Base-by-base conservation (phyloP, 2,329 filamentous ascomycete genomes). In the Fusarium sterilihyphosum region DNA sequence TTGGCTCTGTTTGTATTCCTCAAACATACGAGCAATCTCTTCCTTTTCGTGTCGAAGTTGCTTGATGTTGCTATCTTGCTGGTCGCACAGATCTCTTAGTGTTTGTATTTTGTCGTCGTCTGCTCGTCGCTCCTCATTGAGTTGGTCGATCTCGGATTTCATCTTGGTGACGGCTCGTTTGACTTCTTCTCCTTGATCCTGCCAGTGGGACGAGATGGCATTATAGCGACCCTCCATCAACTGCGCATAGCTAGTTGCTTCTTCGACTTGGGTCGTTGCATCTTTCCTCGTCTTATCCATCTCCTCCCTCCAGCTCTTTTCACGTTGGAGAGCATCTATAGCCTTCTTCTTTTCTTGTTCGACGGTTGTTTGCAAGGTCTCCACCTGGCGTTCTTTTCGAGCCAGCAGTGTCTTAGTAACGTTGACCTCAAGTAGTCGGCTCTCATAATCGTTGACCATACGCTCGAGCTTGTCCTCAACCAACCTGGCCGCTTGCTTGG, bases 361-460 rank as follows among this genome's bases (percentile, higher is more conserved):
- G 35, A 94, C 85, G 24, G 90, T 86, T 14, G 87, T 85, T 76
- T 91, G 91, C 67, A 94, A 81, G 50, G 91, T 89, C 73, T 93
- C 91, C 47, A 95, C 89, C 80, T 94, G 93, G 18, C 93, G 88
- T 78, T 95, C 93, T 78, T 93, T 93, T 65, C 93, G 87, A 65
- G 91, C 89, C 35, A 95, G 86, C 13, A 94, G 84, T 20, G 91
- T 90, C 80, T 92, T 92, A 75, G 92, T 93, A 62, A 94, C 90
- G 77, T 89, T 91, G 65, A 91, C 91, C 75, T 94, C 91, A 60
- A 94, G 86, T 70, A 93, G 85, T 13, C 91, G 87, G 73, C 89
- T 89, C 78, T 94, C 92, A 78, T 93, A 92, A 76, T 94, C 92
- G 54, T 87, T 87, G 38, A 90, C 84, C 75, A 92, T 86, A 50